phyloP scores from a whole-genome alignment of 768 basidiomycete genomes.

The Panus rudis region DNA sequence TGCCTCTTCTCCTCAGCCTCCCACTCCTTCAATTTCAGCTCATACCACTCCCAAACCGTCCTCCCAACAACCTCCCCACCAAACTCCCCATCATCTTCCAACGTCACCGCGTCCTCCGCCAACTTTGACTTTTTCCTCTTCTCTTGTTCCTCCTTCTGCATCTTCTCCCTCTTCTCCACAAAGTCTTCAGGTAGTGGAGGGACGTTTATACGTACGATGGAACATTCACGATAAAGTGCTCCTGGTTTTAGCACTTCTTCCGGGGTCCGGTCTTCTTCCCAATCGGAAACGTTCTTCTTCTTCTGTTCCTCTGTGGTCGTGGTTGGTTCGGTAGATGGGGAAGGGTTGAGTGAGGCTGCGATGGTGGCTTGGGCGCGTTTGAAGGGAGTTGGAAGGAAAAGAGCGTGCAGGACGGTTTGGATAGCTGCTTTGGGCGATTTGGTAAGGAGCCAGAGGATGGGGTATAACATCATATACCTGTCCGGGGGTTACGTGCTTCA shows the following conservation, averaged over 20 bases:
- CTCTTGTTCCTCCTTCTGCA: slow-evolving; percentile 20
- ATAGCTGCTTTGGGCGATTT: slow-evolving; percentile 59
- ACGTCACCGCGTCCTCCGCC: slow-evolving; percentile 24
- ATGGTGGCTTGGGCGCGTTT: slow-evolving; percentile 34
- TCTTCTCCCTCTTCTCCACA: slow-evolving; percentile 8
- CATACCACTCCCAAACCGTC: slow-evolving; percentile 73
- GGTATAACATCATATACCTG: slow-evolving; percentile 65
- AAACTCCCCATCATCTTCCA: slow-evolving; percentile 60
- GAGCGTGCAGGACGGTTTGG: slow-evolving; percentile 74
- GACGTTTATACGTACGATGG: slow-evolving; percentile 37
- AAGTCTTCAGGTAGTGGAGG: slow-evolving; percentile 15
- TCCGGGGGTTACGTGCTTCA: no score
- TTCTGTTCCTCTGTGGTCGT: no score
- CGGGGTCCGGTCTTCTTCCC: slow-evolving; percentile 7
- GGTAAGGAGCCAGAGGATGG: slow-evolving; percentile 58
- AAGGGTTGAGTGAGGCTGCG: slow-evolving; percentile 22
- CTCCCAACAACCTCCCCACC: slow-evolving; percentile 65
- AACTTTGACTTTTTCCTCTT: slow-evolving; percentile 13
- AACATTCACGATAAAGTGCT: slow-evolving; percentile 71
- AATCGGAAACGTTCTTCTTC: not conserved
- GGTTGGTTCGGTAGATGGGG: slow-evolving; percentile 13
- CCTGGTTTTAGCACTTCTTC: slow-evolving; percentile 74
- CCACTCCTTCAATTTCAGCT: slow-evolving; percentile 56
- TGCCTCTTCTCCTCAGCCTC: slow-evolving; percentile 6
- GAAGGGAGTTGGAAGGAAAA: slow-evolving; percentile 79